Conservation (phyloP, 129 eudicot genomes). For the Flaveria brownii region DNA sequence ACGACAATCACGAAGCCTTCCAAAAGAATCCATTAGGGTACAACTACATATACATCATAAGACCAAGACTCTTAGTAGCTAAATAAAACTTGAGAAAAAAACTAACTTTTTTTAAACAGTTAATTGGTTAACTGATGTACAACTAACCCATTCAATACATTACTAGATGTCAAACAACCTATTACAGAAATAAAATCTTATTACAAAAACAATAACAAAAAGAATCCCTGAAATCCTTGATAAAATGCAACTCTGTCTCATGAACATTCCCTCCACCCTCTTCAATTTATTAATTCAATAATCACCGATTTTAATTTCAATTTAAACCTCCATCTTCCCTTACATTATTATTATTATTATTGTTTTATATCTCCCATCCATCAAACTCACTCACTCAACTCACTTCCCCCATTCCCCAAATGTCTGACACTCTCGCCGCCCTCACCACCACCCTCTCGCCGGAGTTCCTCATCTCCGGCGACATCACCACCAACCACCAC, state of each 20-base stretch:
- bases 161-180: too few species aligned
- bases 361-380: conserved; percentile 19
- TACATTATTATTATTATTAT: conserved; percentile 19
- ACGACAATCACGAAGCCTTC: too few species aligned
- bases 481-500: conserved; percentile 20
- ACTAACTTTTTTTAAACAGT: too few species aligned
- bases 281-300: conserved; percentile 9
- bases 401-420: conserved; percentile 20
- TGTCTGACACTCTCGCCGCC: conserved; percentile 37
- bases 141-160: too few species aligned
- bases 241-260: conserved; percentile 24
- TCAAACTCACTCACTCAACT: conserved; percentile 1
- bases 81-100: too few species aligned
- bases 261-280: conserved; percentile 34
- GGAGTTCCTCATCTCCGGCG: conserved; percentile 55
- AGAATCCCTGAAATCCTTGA: conserved; percentile 18
- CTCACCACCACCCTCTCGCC: conserved; percentile 35
- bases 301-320: neutral
- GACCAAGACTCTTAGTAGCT: too few species aligned
- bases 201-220: neutral
- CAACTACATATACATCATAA: too few species aligned
- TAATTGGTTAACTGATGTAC: too few species aligned
- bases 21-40: too few species aligned
- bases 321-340: too few species aligned
- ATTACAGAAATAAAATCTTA: too few species aligned